Base-by-base conservation (phyloP, 805 yeast species). In the Candida schatavii region DNA sequence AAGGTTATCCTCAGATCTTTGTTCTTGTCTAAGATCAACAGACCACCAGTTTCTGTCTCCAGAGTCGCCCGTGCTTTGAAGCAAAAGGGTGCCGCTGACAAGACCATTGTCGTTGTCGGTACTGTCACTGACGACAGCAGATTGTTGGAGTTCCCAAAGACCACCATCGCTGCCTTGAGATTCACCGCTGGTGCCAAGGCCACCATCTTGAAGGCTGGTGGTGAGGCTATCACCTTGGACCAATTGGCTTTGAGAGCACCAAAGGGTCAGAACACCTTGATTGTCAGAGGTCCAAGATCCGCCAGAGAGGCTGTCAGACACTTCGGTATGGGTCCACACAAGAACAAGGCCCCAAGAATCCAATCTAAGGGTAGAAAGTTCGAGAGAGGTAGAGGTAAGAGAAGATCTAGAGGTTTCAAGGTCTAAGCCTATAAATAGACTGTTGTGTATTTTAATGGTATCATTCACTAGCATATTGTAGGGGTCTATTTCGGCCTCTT, bases 381-480 rank as follows among this genome's bases (percentile, higher is more conserved):
- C 85, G 99, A 93, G 85, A 89, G 93, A 79, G 99, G 97, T 68
- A 93, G 99, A 88, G 99, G 99, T 85, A 95, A 85, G 78, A 84
- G 99, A 81, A 85, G 81, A 75, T 90, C 98, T 61, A 89, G 95
- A 85, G 99, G 96, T 81, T 93, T 93, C 99, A 93, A 93, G 87
- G 99, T 93, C 79, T 93, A 91, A 88, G 59, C 52, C 46, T 51
- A 17, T 14, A 31, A 31, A 31, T 31, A 31, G 18, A 17, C 44
- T 39, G 35, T 23, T 35, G 22, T 14, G 22, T 20, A 29, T 29
- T n/a, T n/a, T n/a, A n/a, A n/a, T n/a, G n/a, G n/a, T n/a, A n/a
- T n/a, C n/a, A n/a, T n/a, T n/a, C n/a, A n/a, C n/a, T n/a, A n/a
- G n/a, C n/a, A n/a, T n/a, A n/a, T n/a, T n/a, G n/a, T n/a, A n/a